These are phyloP conservation scores for Taphrina confusa DNA, from an alignment of 1,139 yeast genomes.

Conservation along the genomic window DNA sequence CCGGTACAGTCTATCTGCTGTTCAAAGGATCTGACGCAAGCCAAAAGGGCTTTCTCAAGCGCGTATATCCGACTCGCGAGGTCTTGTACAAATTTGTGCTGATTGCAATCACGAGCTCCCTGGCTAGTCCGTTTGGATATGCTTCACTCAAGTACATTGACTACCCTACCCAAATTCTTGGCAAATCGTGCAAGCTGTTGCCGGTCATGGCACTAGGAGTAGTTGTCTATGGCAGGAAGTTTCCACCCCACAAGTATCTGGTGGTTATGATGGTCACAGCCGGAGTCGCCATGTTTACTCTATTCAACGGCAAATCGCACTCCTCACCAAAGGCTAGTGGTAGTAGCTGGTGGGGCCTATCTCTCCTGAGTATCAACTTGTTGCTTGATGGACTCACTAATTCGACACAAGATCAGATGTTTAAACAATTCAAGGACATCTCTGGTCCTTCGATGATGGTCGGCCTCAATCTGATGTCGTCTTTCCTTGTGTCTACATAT, in stretches of 20 bases:
- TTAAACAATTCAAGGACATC: constrained; percentile 52
- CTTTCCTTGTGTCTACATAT: constrained; percentile 50
- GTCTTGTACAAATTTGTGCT: constrained; percentile 54
- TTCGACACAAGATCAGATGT: constrained; percentile 86
- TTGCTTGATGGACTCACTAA: constrained; percentile 88
- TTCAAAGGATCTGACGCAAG: constrained; percentile 42
- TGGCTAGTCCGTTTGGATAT: constrained; percentile 79
- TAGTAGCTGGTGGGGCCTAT: constrained; percentile 56
- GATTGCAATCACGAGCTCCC: constrained; percentile 74
- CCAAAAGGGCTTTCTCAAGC: constrained; percentile 42
- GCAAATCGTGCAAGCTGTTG: constrained; percentile 88
- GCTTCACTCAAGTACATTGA: constrained; percentile 78
- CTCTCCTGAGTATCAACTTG: constrained; percentile 62
- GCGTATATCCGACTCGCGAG: constrained; percentile 44
- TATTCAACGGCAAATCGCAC: constrained; percentile 47
- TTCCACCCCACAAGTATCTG: constrained; percentile 71
- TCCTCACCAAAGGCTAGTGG: constrained; percentile 37
- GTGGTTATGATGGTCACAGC: constrained; percentile 74
- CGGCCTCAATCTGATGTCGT: constrained; percentile 65
- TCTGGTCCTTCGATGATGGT: constrained; percentile 90
- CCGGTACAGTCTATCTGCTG: constrained; percentile 64
- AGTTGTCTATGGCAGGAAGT: constrained; percentile 67
- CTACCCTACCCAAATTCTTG: constrained; percentile 77
- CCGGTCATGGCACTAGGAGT: constrained; percentile 89
- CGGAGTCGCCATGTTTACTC: constrained; percentile 80